These are phyloP conservation scores for Rhodotorula diobovata DNA, from an alignment of 768 basidiomycete genomes.

Conservation along the genomic window DNA sequence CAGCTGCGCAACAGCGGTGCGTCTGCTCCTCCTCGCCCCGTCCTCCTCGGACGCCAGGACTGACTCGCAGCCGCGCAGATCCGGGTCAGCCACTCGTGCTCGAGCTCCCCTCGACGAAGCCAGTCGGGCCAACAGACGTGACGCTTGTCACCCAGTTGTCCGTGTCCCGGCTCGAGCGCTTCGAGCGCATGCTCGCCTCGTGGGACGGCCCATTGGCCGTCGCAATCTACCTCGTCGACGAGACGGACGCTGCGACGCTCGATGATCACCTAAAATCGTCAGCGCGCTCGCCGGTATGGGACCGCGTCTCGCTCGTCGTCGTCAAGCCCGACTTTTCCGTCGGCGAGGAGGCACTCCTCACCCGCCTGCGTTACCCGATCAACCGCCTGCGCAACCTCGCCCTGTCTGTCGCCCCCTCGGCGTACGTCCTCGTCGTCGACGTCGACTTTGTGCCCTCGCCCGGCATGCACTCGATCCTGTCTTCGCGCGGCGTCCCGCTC, in stretches of 20 bases:
- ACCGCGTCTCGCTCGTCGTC: background rate
- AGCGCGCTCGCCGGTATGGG: background rate
- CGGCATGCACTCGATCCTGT: conserved; percentile 10
- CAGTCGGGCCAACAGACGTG: background rate
- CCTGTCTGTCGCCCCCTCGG: background rate
- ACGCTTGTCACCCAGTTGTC: conserved; percentile 27
- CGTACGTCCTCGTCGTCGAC: conserved; percentile 13
- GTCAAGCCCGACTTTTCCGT: conserved; percentile 20
- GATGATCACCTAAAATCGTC: background rate
- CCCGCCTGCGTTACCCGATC: conserved; percentile 24
- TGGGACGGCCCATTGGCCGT: conserved; percentile 19
- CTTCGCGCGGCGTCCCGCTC: conserved; percentile 2
- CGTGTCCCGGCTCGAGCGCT: conserved; percentile 17
- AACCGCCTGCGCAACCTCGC: conserved; percentile 26
- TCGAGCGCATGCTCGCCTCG: conserved; percentile 11
- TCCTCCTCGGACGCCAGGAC: background rate
- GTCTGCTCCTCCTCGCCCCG: background rate
- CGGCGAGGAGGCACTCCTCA: conserved; percentile 3
- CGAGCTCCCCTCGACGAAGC: background rate
- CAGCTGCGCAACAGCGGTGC: background rate
- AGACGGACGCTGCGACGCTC: background rate
- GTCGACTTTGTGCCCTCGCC: conserved; percentile 29
- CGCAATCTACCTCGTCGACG: conserved; percentile 23
- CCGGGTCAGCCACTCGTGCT: background rate
- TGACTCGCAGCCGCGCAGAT: background rate